These are phyloP conservation scores for Arxiozyma heterogenica DNA, from an alignment of 1,139 yeast species.

Conservation along the genomic window DNA sequence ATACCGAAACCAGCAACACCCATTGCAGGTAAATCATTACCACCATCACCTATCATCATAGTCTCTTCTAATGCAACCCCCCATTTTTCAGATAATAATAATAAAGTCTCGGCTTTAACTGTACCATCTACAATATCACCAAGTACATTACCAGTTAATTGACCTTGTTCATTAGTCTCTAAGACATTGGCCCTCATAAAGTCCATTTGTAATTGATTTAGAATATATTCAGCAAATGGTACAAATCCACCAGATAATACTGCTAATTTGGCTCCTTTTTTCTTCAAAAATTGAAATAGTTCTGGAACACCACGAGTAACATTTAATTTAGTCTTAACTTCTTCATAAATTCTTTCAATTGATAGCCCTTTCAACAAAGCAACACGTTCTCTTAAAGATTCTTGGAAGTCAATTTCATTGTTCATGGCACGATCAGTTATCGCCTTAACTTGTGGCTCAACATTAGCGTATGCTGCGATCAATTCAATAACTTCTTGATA, in stretches of 20 bases:
- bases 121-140: constrained; percentile 86
- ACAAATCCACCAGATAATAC: constrained; percentile 94
- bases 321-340: constrained; percentile 55
- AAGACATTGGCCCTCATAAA: constrained; percentile 82
- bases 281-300: constrained; percentile 53
- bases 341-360: constrained; percentile 65
- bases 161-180: constrained; percentile 43
- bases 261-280: constrained; percentile 59
- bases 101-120: constrained; percentile 65
- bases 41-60: constrained; percentile 96
- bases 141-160: constrained; percentile 44
- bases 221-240: constrained; percentile 74
- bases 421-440: constrained; percentile 96
- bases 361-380: constrained; percentile 71
- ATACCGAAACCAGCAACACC: constrained; percentile 83
- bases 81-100: constrained; percentile 58
- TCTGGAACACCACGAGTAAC: constrained; percentile 80
- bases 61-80: constrained; percentile 46
- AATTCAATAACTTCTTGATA: constrained; percentile 94
- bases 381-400: constrained; percentile 71
- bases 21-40: constrained; percentile 94
- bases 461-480: constrained; percentile 81
- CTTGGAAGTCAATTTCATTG: constrained; percentile 87
- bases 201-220: constrained; percentile 60
- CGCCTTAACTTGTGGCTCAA: constrained; percentile 62